Evolutionary conservation across 768 basidiomycete genomes (phyloP).

Genomic region (Cantharellus anzutake): DNA sequence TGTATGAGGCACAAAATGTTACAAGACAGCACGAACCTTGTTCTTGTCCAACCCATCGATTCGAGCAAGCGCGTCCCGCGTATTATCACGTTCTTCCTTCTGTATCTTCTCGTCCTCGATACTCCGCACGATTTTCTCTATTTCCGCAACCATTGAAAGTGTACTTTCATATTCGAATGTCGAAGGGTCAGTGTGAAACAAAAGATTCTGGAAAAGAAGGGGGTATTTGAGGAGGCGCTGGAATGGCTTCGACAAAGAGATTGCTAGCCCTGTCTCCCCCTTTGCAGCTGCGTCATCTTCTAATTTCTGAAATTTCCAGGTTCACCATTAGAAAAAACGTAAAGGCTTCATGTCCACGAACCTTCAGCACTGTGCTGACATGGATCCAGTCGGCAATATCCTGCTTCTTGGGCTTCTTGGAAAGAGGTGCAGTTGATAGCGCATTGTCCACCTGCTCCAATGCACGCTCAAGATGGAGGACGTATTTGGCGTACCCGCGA

Average conservation of each 20-base stretch:
- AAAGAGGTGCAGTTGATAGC: constrained; percentile 36
- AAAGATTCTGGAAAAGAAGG: constrained; percentile 87
- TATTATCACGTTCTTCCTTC: constrained; percentile 90
- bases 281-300: constrained; percentile 67
- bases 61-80: constrained; percentile 84
- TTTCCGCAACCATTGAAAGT: constrained; percentile 88
- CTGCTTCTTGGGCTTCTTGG: constrained; percentile 68
- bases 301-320: constrained; percentile 24
- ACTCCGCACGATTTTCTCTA: constrained; percentile 86
- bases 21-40: constrained; percentile 29
- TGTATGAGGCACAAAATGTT: background rate
- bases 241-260: constrained; percentile 92
- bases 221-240: constrained; percentile 95
- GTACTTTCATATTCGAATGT: constrained; percentile 96
- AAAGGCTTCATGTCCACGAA: background rate
- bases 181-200: constrained; percentile 93
- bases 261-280: constrained; percentile 87
- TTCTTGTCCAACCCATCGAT: constrained; percentile 94
- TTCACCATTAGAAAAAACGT: background rate
- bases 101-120: constrained; percentile 98
- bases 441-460: constrained; percentile 73
- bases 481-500: constrained; percentile 83
- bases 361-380: constrained; percentile 49
- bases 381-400: constrained; percentile 62
- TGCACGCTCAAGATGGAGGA: constrained; percentile 84